Evolutionary conservation across 2,329 filamentous ascomycete species (phyloP).

Genomic region (Fusarium mundagurra): DNA sequence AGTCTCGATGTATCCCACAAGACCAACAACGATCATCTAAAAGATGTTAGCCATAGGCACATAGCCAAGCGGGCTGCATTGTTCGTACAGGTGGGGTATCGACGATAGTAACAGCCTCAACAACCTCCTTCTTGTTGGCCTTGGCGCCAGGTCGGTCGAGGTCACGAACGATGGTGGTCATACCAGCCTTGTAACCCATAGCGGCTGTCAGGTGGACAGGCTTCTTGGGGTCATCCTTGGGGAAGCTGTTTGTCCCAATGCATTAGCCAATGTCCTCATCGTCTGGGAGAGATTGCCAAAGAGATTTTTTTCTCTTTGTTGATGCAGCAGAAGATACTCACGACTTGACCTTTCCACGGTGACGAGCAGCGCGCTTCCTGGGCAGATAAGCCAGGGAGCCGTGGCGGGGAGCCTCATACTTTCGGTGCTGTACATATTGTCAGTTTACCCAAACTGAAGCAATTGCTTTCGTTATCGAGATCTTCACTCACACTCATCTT

Average conservation of each 20-base stretch:
- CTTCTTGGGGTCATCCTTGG: conserved; percentile 99
- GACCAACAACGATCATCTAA: conserved; percentile 99
- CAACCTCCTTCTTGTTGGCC: conserved; percentile 99
- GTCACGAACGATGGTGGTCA: conserved; percentile 99
- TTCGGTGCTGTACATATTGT: conserved; percentile 57
- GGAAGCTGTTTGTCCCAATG: conserved; percentile 74
- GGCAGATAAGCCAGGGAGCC: conserved; percentile 90
- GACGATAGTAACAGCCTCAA: conserved; percentile 88
- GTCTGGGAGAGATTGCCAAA: neutral
- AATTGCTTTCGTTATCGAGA: conserved; percentile 31
- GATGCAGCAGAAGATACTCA: conserved; percentile 60
- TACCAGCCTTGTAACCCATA: conserved; percentile 99
- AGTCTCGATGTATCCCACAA: conserved; percentile 99
- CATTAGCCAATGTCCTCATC: conserved; percentile 39
- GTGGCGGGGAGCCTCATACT: conserved; percentile 89
- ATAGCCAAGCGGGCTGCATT: conserved; percentile 83
- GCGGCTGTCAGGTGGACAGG: conserved; percentile 97
- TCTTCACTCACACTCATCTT: conserved; percentile 54
- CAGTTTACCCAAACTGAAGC: conserved; percentile 40
- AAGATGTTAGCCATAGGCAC: conserved; percentile 77
- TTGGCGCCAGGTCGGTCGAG: conserved; percentile 99
- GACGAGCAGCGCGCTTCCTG: conserved; percentile 91
- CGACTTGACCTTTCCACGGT: conserved; percentile 99
- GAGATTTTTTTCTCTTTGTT: neutral
- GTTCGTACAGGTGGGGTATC: conserved; percentile 95